Evolutionary conservation across 164 flowering plant genomes (phyloP), one percentile per base, ranked within the genome.

Genomic region (Kalanchoe fedtschenkoi): DNA sequence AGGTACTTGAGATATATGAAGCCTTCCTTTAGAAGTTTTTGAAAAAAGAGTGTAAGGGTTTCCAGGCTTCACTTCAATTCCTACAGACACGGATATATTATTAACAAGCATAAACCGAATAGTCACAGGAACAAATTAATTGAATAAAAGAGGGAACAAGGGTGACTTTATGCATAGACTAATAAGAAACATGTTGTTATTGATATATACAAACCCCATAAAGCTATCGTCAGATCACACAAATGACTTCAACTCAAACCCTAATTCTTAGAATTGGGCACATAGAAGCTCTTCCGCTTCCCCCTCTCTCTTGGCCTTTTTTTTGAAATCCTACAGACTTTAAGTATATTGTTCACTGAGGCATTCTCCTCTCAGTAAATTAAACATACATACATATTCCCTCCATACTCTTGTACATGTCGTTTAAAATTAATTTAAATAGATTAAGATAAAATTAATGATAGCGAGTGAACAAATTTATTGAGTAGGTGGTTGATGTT

Each of bases 31-130:
- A 0, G 30, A 29, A 6, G 54, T 65, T 29, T 73, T 68, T 16
- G 55, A 65, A 0, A 42, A 42, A 58, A 77, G 84, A 39, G 71
- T 77, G 60, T 66, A 71, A 0, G 86, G 86, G 56, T 62, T 78
- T 24, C 84, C 83, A 1, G 86, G 79, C 63, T 80, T 80, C 53
- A 84, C 80, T 75, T 81, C 84, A 9, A 78, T 37, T 44, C 86
- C 88, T 83, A 63, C 32, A 62, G 64, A 41, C 10, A 34, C 3
- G 59, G 7, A 17, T 29, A 33, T 2, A 6, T 5, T 14, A n/a
- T 22, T 14, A 51, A 38, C 19, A 9, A 38, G 30, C 10, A 24
- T 9, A 21, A 44, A 34, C 42, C 39, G 37, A 11, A 22, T n/a
- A 17, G 0, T 7, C 0, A 17, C n/a, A 30, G 41, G 17, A 7